Percentiles rank a stretch among this genome's conserved stretches.
These are phyloP conservation scores for Aphanomyces stellatus DNA, from an alignment of 352 stramenopile species.

Conservation along the genomic window DNA sequence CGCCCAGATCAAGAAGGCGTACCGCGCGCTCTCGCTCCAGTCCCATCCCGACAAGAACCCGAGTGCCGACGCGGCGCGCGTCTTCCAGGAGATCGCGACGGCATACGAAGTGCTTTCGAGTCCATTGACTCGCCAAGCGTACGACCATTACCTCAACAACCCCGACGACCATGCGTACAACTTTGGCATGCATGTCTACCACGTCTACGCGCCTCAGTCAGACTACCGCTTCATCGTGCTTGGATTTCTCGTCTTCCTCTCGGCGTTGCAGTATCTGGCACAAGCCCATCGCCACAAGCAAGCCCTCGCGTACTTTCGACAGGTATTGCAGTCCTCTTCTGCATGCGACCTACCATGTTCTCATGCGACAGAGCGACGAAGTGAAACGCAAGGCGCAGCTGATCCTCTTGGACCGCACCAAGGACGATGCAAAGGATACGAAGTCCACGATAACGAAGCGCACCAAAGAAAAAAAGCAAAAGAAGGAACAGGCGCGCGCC, in stretches of 20 bases:
- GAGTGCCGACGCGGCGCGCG: slow-evolving; percentile 41
- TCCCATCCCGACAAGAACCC: slow-evolving; percentile 97
- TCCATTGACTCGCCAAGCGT: slow-evolving; percentile 58
- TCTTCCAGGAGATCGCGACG: slow-evolving; percentile 5
- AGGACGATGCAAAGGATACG: background rate
- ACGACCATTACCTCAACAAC: slow-evolving; percentile 47
- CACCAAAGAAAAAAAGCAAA: slow-evolving; percentile 6
- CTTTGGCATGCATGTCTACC: slow-evolving; percentile 11
- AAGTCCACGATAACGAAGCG: background rate
- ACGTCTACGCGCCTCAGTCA: slow-evolving; percentile 3
- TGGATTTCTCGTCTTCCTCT: background rate
- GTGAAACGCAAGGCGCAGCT: background rate
- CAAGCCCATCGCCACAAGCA: slow-evolving; percentile 2
- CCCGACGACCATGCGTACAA: slow-evolving; percentile 11
- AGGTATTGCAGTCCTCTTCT: background rate
- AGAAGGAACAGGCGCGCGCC: background rate
- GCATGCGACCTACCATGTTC: background rate
- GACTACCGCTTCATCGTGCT: background rate
- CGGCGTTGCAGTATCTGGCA: background rate
- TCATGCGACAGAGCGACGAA: background rate
- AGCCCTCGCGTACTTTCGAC: slow-evolving; percentile 5
- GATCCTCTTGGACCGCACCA: background rate
- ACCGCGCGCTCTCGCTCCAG: slow-evolving; percentile 89
- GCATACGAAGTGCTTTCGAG: slow-evolving; percentile 72
- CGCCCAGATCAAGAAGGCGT: slow-evolving; percentile 92